Percentiles rank a stretch among this genome's conserved stretches.
Conservation (phyloP, 2,329 filamentous ascomycete species). For the Drechslera avenae region DNA sequence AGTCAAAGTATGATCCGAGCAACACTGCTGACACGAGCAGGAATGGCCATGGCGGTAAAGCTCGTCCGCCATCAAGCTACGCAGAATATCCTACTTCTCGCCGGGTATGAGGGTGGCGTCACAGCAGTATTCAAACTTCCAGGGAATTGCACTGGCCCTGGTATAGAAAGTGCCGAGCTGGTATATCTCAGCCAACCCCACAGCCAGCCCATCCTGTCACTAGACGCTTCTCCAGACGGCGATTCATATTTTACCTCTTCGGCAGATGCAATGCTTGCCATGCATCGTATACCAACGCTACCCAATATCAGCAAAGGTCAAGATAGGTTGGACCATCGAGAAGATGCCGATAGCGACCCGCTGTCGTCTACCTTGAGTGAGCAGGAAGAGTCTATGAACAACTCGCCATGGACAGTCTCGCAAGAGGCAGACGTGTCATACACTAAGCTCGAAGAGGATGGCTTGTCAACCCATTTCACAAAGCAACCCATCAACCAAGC, state of each 20-base stretch:
- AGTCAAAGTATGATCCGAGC: too few species aligned
- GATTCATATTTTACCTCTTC: conserved; percentile 76
- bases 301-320: not conserved
- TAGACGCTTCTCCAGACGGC: conserved; percentile 46
- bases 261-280: conserved; percentile 78
- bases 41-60: conserved; percentile 87
- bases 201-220: conserved; percentile 78
- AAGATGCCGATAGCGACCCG: too few species aligned
- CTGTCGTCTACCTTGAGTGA: too few species aligned
- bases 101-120: conserved; percentile 85
- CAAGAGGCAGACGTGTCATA: too few species aligned
- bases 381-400: too few species aligned
- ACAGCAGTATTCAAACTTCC: conserved; percentile 67
- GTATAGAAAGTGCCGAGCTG: conserved; percentile 49
- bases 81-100: conserved; percentile 64
- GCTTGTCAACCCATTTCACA: conserved; percentile 19
- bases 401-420: too few species aligned
- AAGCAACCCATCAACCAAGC: conserved; percentile 19
- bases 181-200: conserved; percentile 72
- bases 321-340: not conserved
- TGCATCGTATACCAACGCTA: conserved; percentile 68
- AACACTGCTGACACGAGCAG: conserved; percentile 53
- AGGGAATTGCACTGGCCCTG: conserved; percentile 27
- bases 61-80: conserved; percentile 30
- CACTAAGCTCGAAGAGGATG: not conserved